Evolutionary conservation across 202 grass and related monocot species (phyloP).

Genomic region (Alloteropsis angusta): DNA sequence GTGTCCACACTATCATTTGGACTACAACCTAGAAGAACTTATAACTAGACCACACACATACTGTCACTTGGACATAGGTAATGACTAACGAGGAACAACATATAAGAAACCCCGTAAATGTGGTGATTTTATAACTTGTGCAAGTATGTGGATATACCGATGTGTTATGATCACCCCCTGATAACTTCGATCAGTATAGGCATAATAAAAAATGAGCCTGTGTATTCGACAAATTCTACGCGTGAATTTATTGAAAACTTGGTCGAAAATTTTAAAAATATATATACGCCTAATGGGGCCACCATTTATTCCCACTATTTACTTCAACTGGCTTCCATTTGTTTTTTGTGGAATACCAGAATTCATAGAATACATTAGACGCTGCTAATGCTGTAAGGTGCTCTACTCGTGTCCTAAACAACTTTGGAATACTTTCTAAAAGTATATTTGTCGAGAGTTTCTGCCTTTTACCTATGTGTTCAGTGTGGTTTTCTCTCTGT

Average conservation of each 20-base stretch:
- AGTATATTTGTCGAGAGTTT: not conserved
- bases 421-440: conserved; percentile 15
- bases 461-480: not conserved
- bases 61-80: not conserved
- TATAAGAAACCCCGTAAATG: not conserved
- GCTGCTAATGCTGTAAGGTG: not conserved
- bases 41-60: not conserved
- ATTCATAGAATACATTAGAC: not conserved
- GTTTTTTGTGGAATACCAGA: not conserved
- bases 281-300: not conserved
- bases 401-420: not conserved
- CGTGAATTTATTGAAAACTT: not conserved
- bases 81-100: not conserved
- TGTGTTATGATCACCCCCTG: not conserved
- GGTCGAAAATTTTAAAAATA: not conserved
- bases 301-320: not conserved
- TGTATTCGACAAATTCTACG: not conserved
- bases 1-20: not conserved
- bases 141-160: not conserved
- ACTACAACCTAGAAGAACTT: not conserved
- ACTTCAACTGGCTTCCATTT: not conserved
- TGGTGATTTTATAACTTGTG: not conserved
- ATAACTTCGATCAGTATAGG: not conserved
- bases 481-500: not conserved
- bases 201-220: not conserved